Evolutionary conservation across 495 filamentous ascomycete genomes (phyloP).

Genomic region (Xylaria palmicola): DNA sequence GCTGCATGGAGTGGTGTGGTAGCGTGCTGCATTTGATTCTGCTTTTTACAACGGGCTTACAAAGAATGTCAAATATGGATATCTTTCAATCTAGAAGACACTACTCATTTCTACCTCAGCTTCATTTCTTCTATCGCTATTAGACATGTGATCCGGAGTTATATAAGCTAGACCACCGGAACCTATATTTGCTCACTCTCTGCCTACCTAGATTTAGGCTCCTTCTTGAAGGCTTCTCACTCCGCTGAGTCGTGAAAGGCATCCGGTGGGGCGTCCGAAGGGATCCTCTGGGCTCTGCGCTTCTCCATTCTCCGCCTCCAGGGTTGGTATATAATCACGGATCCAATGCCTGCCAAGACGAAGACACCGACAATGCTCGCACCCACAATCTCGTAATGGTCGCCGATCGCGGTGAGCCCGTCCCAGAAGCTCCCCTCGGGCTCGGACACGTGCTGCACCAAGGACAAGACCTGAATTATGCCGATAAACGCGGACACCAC

Average conservation of each 20-base stretch:
- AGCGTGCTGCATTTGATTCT: not conserved
- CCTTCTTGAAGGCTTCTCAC: not conserved
- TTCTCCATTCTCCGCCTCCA: constrained; percentile 60
- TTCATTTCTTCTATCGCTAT: not conserved
- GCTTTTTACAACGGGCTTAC: not conserved
- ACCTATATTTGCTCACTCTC: not conserved
- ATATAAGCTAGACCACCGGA: not conserved
- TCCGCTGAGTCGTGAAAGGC: constrained; percentile 15
- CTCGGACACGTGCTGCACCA: constrained; percentile 71
- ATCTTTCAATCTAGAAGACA: not conserved
- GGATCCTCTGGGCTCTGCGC: constrained; percentile 13
- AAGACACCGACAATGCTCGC: constrained; percentile 83
- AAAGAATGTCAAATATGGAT: constrained; percentile 6
- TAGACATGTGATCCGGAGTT: not conserved
- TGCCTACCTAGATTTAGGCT: not conserved
- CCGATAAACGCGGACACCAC: constrained; percentile 84
- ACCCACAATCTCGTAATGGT: constrained; percentile 85
- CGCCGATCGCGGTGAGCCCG: constrained; percentile 69
- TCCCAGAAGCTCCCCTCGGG: constrained; percentile 83
- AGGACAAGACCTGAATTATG: constrained; percentile 74
- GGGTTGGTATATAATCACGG: constrained; percentile 70
- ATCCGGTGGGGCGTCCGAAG: constrained; percentile 16
- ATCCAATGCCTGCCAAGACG: constrained; percentile 68
- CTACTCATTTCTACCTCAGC: not conserved
- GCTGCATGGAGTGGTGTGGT: not conserved